These are phyloP conservation scores for Hyaloperonospora arabidopsidis DNA, from an alignment of 352 stramenopile genomes.

Conservation along the genomic window DNA sequence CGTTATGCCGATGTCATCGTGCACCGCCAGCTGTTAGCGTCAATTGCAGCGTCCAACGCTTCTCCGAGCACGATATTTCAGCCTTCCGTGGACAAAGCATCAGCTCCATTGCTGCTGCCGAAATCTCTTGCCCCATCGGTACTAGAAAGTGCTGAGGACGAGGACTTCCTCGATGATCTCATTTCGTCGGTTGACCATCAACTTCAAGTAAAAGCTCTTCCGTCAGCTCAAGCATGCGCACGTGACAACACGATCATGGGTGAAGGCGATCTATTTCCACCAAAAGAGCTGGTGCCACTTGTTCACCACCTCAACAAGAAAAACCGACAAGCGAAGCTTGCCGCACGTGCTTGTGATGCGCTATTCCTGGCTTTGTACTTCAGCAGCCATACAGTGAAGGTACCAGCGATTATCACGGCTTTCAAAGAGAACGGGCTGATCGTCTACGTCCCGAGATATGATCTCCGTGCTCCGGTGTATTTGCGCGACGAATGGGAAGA, in stretches of 20 bases:
- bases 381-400: constrained; percentile 74
- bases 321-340: constrained; percentile 85
- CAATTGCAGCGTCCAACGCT: constrained; percentile 25
- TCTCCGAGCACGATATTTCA: not conserved
- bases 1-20: constrained; percentile 88
- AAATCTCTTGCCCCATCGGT: constrained; percentile 50
- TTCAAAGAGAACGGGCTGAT: constrained; percentile 90
- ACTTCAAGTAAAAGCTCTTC: constrained; percentile 25
- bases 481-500: constrained; percentile 79
- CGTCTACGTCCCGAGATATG: constrained; percentile 89
- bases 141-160: constrained; percentile 38
- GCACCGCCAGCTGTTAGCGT: constrained; percentile 80
- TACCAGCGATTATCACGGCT: constrained; percentile 82
- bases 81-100: not conserved
- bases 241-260: constrained; percentile 12
- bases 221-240: not conserved
- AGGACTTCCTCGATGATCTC: constrained; percentile 60
- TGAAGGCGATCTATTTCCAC: constrained; percentile 36
- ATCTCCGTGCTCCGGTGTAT: constrained; percentile 88
- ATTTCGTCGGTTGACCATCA: constrained; percentile 58
- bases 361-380: constrained; percentile 92
- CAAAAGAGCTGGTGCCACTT: constrained; percentile 65
- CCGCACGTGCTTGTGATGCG: constrained; percentile 82
- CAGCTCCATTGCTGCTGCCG: constrained; percentile 26
- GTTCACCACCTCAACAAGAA: constrained; percentile 86